phyloP scores from a whole-genome alignment of 768 basidiomycete genomes.

The Wakefieldia striispora region DNA sequence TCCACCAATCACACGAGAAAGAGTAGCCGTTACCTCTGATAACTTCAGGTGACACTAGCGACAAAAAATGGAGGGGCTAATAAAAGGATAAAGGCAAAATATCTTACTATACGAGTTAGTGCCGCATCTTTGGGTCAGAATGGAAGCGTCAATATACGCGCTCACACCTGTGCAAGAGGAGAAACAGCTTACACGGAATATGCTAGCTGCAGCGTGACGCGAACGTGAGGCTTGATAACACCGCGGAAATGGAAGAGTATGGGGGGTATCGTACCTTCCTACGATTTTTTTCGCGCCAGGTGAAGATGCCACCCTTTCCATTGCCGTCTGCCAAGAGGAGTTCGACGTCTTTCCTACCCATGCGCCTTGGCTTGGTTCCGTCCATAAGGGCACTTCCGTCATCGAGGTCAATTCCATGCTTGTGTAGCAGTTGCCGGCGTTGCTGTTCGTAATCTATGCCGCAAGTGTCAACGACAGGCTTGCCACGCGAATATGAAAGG shows the following conservation, averaged over 20 bases:
- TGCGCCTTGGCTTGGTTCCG: constrained; percentile 69
- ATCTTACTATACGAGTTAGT: constrained; percentile 83
- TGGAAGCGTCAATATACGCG: constrained; percentile 24
- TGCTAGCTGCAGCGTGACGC: constrained; percentile 55
- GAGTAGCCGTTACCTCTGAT: constrained; percentile 91
- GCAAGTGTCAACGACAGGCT: constrained; percentile 14
- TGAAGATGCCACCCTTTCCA: constrained; percentile 82
- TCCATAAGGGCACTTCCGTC: constrained; percentile 65
- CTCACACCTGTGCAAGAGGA: constrained; percentile 12
- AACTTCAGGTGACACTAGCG: constrained; percentile 83
- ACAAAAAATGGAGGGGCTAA: constrained; percentile 24
- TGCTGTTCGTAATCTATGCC: constrained; percentile 89
- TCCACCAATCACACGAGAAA: constrained; percentile 98
- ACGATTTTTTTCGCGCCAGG: constrained; percentile 93
- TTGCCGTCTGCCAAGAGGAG: constrained; percentile 79
- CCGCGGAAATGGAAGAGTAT: constrained; percentile 31
- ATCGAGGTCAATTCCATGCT: constrained; percentile 94
- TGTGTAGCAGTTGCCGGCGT: constrained; percentile 79
- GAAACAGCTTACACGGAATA: constrained; percentile 75
- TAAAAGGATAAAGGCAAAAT: constrained; percentile 25
- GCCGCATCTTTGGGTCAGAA: constrained; percentile 59
- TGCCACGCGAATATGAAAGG: constrained; percentile 4
- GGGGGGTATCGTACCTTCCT: constrained; percentile 61
- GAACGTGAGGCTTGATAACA: constrained; percentile 22
- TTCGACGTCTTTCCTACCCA: constrained; percentile 83